Base-by-base conservation (phyloP, 2,329 filamentous ascomycete genomes). In the Sphaceloma murrayae region DNA sequence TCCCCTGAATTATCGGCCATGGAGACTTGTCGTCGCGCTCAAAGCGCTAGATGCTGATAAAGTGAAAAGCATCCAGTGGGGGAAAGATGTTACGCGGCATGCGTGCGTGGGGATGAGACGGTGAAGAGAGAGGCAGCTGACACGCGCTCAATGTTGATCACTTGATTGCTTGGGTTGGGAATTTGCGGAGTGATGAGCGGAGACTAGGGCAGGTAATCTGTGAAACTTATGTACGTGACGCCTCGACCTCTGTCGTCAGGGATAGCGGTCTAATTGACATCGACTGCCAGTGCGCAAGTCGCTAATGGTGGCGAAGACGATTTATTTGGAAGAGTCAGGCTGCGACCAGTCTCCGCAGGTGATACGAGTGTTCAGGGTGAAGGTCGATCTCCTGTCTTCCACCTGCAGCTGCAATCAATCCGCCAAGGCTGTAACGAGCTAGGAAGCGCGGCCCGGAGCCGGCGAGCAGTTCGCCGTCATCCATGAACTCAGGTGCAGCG, bases 1-100 rank as follows among this genome's bases (percentile, higher is more conserved):
- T 40, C 36, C 9, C 14, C 36, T 6, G 42, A 36, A 29, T 45
- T 45, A 27, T 45, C 42, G 18, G 42, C 32, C 42, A 45, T 45
- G 31, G 18, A 34, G 31, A 27, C 18, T 34, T 17, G 30, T 17
- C n/a, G 19, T 27, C 22, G 42, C 31, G 36, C 36, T 29, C 13
- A 27, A 11, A 17, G 36, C 36, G 36, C 36, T 30, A 14, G 13
- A 30, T 8, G 19, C 8, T 16, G 16, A 22, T 13, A 30, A 13
- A 17, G 14, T 26, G 19, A 40, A 40, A 40, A 11, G 13, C 36
- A 40, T 40, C 22, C 36, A 40, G 36, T 10, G 2, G 3, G 10
- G 24, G 7, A 2, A 11, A 16, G 18, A 17, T 30, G 13, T 30
- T 6, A 11, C 24, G 24, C 24, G 18, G 9, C 22, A n/a, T n/a